Conservation (phyloP, 176 grass and related monocot genomes). For the Phoenix roebelenii region DNA sequence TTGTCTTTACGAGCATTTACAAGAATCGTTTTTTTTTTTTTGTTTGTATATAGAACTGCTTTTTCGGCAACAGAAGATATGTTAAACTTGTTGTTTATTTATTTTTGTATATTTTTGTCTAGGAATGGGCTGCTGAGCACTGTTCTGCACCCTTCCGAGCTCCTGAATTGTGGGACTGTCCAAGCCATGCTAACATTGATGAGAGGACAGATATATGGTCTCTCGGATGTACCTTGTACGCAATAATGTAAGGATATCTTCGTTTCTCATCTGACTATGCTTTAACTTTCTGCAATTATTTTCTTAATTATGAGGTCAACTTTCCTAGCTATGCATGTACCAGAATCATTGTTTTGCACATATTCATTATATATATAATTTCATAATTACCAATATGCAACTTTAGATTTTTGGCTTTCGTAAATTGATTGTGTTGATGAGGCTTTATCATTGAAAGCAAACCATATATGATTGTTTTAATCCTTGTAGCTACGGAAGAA, state of each 20-base stretch:
- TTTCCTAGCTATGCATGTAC: background rate
- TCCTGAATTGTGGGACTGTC: conserved; percentile 78
- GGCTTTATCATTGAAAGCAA: too few relatives aligned
- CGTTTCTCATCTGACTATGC: conserved; percentile 1
- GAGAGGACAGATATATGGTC: conserved; percentile 90
- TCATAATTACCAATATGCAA: too few relatives aligned
- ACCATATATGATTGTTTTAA: too few relatives aligned
- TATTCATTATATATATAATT: too few relatives aligned
- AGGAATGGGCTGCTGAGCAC: conserved; percentile 89
- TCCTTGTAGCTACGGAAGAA: too few relatives aligned
- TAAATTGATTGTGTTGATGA: too few relatives aligned
- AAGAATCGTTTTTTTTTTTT: too few relatives aligned
- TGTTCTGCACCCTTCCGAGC: conserved; percentile 51
- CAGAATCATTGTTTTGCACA: too few relatives aligned
- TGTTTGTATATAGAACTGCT: too few relatives aligned
- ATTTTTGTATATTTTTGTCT: conserved; percentile 13
- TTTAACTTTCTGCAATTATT: background rate
- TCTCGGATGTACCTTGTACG: conserved; percentile 69
- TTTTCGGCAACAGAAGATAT: too few relatives aligned
- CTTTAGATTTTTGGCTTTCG: too few relatives aligned
- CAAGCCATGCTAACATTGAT: conserved; percentile 56
- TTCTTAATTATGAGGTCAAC: background rate
- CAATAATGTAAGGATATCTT: conserved; percentile 59
- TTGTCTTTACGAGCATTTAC: too few relatives aligned
- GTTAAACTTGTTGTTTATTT: background rate